Percentiles rank a stretch among this genome's conserved stretches.
Evolutionary conservation across 2,329 filamentous ascomycete genomes (phyloP).

Genomic region (Amauroascus niger): DNA sequence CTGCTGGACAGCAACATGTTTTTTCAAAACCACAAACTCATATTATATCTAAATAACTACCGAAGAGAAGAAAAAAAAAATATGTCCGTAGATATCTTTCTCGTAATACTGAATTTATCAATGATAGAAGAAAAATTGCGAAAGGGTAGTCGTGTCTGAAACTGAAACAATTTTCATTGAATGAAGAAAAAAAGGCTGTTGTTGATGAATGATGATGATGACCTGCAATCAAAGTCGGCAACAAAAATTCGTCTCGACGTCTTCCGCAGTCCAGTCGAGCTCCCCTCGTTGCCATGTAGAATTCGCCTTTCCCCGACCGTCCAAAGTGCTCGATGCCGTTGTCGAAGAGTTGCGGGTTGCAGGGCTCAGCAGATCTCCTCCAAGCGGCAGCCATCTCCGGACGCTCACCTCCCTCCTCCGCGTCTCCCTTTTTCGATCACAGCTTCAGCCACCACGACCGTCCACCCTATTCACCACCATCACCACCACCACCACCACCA

Average conservation of each 20-base stretch:
- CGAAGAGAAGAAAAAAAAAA: background rate
- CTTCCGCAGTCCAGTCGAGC: background rate
- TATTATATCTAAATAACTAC: background rate
- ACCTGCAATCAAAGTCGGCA: conserved; percentile 4
- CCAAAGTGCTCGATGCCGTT: conserved; percentile 17
- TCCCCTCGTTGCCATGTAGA: conserved; percentile 9
- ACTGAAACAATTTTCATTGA: conserved; percentile 9
- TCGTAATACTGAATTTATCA: background rate
- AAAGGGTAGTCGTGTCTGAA: too few species aligned
- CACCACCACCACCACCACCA: background rate
- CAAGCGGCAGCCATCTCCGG: conserved; percentile 5
- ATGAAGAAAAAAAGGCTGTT: too few species aligned
- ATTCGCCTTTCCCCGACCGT: conserved; percentile 11
- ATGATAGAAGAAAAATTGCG: too few species aligned
- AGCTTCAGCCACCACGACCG: conserved; percentile 4
- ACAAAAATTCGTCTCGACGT: background rate
- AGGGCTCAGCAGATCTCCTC: background rate
- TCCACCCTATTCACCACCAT: background rate
- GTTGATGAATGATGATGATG: background rate
- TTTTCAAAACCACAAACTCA: too few species aligned
- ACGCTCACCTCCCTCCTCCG: conserved; percentile 10
- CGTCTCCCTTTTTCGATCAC: conserved; percentile 8
- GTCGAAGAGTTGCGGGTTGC: conserved; percentile 15
- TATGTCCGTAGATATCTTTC: background rate
- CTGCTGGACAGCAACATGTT: conserved; percentile 3